Conservation (phyloP, 192 early-diverging fungal genomes). For the Umbelopsis vinacea region DNA sequence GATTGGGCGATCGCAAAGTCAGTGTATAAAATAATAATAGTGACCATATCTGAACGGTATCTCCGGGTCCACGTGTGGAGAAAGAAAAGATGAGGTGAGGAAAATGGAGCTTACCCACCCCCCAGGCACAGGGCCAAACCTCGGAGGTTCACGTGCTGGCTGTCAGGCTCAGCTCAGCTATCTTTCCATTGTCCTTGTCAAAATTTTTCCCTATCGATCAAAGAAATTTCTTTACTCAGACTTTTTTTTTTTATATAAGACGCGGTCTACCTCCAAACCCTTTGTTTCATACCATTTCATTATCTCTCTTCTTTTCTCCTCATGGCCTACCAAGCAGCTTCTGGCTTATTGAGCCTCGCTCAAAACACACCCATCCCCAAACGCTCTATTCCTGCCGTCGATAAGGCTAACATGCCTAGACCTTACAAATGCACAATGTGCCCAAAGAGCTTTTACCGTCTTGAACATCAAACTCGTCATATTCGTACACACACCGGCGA, state of each 20-base stretch:
- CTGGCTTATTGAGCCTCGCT: slow-evolving; percentile 28
- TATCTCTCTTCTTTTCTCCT: not conserved
- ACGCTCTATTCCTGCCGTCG: slow-evolving; percentile 22
- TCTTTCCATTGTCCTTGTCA: too few relatives aligned
- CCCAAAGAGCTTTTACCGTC: slow-evolving; percentile 72
- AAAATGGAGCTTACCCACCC: not conserved
- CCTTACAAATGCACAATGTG: slow-evolving; percentile 78
- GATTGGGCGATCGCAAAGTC: not conserved
- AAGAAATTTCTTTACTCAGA: not conserved
- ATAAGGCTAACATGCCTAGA: slow-evolving; percentile 42
- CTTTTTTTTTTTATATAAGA: not conserved
- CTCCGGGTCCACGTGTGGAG: slow-evolving; percentile 15
- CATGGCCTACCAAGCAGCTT: slow-evolving; percentile 34
- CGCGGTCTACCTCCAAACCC: not conserved
- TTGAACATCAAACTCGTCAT: slow-evolving; percentile 81
- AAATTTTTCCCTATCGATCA: not conserved
- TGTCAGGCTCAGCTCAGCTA: not conserved
- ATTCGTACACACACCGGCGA: slow-evolving; percentile 88
- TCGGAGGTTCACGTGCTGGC: slow-evolving; percentile 19
- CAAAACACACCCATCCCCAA: not conserved
- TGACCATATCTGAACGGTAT: slow-evolving; percentile 10
- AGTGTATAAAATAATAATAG: too few relatives aligned
- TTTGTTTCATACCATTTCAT: not conserved
- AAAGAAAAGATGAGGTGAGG: not conserved
- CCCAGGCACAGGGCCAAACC: not conserved